Base-by-base conservation (phyloP, 345 rosid genomes). In the Populus deltoides region DNA sequence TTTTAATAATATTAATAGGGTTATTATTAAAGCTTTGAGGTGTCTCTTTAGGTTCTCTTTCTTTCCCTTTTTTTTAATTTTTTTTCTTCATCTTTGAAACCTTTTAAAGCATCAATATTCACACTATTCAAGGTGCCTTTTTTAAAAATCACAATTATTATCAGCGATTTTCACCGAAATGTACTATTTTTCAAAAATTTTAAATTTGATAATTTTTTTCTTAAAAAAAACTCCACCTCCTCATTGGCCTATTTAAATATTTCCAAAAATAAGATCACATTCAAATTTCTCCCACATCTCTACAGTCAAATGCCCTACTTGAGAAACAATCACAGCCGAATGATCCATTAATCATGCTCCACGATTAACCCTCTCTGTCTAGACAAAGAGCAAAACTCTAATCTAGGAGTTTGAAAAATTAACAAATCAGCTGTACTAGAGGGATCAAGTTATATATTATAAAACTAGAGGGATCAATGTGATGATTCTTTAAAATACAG, bases 221-320 rank as follows among this genome's bases (percentile, higher is more conserved):
- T 0, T 0, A 4, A 4, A 5, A 33, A 33, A 33, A 33, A 4
- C 36, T 33, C 86, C 81, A 69, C 75, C 80, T 15, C 71, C 77
- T 74, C 57, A 76, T 61, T 49, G 25, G 73, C 74, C 55, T 68
- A 15, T 2, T 7, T 49, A 53, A 68, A 29, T 61, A 66, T 68
- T 39, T 47, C 12, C 31, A 17, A 33, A 73, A 68, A 35, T 29
- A 41, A 24, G 77, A 76, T 75, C 81, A 71, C 6, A 74, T 90
- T 86, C 86, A 86, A 89, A 85, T 45, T 76, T 68, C 27, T 39
- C n/a, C 71, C 17, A 18, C 71, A 89, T 92, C 86, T 72, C 77
- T 86, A 81, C 93, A 90, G 93, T 89, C 83, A 51, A 83, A 80
- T 79, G 41, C 43, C 43, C 59, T 74, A 63, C 39, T 74, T 47